phyloP scores from a whole-genome alignment of 371 early-diverging fungal species.

The Rhizopus sp. region DNA sequence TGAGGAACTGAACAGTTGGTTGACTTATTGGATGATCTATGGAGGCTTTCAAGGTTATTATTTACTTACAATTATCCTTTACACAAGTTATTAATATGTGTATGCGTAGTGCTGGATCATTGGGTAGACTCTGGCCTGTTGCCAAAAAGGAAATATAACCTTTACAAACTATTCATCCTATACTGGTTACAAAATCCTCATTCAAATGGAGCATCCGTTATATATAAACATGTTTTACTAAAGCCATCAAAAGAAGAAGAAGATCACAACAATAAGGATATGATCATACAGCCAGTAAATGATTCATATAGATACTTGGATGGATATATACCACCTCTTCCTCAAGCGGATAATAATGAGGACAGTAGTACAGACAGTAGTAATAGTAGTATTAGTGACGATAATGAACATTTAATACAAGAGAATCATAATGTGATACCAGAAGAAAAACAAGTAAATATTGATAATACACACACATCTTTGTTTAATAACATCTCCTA shows the following conservation, averaged over 20 bases:
- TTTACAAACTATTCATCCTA: slow-evolving; percentile 45
- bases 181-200: slow-evolving; percentile 60
- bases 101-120: slow-evolving; percentile 42
- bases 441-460: not conserved
- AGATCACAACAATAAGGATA: slow-evolving; percentile 8
- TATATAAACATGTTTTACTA: slow-evolving; percentile 41
- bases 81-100: not conserved
- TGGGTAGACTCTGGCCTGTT: slow-evolving; percentile 36
- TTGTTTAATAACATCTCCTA: not conserved
- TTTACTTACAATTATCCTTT: not conserved
- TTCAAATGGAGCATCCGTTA: slow-evolving; percentile 45
- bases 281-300: not conserved
- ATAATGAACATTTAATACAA: slow-evolving; percentile 4
- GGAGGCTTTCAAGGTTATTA: slow-evolving; percentile 47
- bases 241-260: slow-evolving; percentile 25
- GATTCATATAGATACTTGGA: slow-evolving; percentile 24
- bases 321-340: slow-evolving; percentile 29
- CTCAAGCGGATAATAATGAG: slow-evolving; percentile 2
- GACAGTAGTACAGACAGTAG: slow-evolving; percentile 9
- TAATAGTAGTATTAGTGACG: slow-evolving; percentile 13
- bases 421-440: not conserved
- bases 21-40: slow-evolving; percentile 57
- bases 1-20: slow-evolving; percentile 37
- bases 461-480: not conserved
- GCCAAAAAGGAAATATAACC: slow-evolving; percentile 42